Evolutionary conservation across 768 basidiomycete genomes (phyloP).

Genomic region (Lactifluus pinguis): DNA sequence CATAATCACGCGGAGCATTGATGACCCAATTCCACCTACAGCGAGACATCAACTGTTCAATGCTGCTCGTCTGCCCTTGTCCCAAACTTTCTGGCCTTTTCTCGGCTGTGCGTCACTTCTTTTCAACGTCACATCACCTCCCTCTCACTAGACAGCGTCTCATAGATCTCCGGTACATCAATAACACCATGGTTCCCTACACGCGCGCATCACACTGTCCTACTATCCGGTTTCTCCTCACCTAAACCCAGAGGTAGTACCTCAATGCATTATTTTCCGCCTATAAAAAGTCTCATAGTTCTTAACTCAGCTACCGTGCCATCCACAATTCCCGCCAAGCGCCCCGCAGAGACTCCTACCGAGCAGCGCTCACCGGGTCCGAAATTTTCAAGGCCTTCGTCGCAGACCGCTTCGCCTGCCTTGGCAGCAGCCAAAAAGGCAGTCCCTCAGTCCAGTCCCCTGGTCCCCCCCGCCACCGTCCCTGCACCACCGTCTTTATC

Average conservation of each 20-base stretch:
- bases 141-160: neutral
- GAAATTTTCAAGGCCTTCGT: constrained; percentile 8
- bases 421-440: constrained; percentile 10
- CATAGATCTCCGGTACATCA: constrained; percentile 7
- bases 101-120: constrained; percentile 11
- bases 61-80: constrained; percentile 14
- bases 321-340: constrained; percentile 16
- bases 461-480: constrained; percentile 6
- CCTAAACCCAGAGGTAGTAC: constrained; percentile 18
- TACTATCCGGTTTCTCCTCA: constrained; percentile 15
- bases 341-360: constrained; percentile 9
- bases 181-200: constrained; percentile 14
- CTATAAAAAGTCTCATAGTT: neutral
- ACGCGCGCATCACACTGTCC: constrained; percentile 6
- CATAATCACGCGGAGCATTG: neutral
- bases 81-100: constrained; percentile 15
- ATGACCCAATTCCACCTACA: constrained; percentile 1
- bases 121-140: constrained; percentile 4
- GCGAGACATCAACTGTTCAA: constrained; percentile 17
- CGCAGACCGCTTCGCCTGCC: constrained; percentile 13
- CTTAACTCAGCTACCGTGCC: neutral
- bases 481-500: constrained; percentile 5
- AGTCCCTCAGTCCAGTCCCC: constrained; percentile 10
- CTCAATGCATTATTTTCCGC: neutral
- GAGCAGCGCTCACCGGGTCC: constrained; percentile 17